Evolutionary conservation across 139 green algal species (phyloP), one percentile per base, ranked within the genome.

Genomic region (Monoraphidium neglectum): DNA sequence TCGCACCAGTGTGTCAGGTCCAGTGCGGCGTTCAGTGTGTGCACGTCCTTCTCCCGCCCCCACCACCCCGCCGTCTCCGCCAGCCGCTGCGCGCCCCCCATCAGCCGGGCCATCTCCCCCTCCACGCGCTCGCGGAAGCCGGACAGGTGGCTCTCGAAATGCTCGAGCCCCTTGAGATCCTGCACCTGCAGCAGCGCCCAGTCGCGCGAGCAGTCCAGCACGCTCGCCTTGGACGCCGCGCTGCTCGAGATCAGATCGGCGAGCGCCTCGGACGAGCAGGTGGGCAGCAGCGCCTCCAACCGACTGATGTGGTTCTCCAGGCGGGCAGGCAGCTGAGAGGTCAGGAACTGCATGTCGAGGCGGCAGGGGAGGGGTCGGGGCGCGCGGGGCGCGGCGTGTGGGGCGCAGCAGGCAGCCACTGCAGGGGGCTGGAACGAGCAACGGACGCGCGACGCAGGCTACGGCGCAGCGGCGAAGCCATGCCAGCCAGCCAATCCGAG

Each of bases 301-400:
- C 26, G 40, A 37, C 36, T 10, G 12, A 79, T 18, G 36, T 79
- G 73, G 18, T 79, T 79, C 15, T 73, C 30, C 24, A 79, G 49
- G 21, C 73, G 63, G 46, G 73, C 63, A 67, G 73, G 73, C 26
- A 79, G 35, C 63, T 79, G 73, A 1, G 28, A 46, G 37, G 71
- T 79, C 30, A 79, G 63, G 33, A 79, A 79, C 43, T 51, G 43
- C n/a, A n/a, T n/a, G n/a, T n/a, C n/a, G n/a, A n/a, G n/a, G n/a
- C n/a, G n/a, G n/a, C n/a, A n/a, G n/a, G n/a, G n/a, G n/a, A n/a
- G n/a, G n/a, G n/a, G n/a, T n/a, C n/a, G n/a, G n/a, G n/a, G n/a
- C n/a, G n/a, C n/a, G n/a, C n/a, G n/a, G n/a, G n/a, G n/a, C n/a
- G n/a, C n/a, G n/a, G n/a, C n/a, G n/a, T n/a, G n/a, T n/a, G n/a